Evolutionary conservation across 1,139 yeast genomes (phyloP), one percentile per base, ranked within the genome.

Genomic region (Wickerhamomyces sp.): DNA sequence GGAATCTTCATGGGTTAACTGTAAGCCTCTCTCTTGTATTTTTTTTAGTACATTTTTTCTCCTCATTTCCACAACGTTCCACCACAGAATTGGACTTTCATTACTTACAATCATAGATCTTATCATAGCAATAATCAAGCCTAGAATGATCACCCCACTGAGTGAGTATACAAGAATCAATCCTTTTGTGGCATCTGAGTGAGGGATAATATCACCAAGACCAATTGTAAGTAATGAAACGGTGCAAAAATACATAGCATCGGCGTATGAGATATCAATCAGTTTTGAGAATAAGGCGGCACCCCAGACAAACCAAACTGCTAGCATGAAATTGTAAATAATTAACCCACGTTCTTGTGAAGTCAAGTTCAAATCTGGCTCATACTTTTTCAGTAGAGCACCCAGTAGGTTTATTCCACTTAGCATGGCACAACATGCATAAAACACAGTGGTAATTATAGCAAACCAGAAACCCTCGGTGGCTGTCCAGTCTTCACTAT

Each of bases 391-490:
- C 23, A 68, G 40, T 16, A 64, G 49, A 47, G 73, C 79, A 2
- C 95, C 95, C 8, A 68, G 37, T 45, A 74, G 77, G 58, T 86
- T 86, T 23, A 76, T 41, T 2, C 68, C 42, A 33, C 85, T 62
- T 16, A 79, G 54, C 1, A 66, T 19, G 6, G 78, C 68, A 44
- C 88, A 80, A 4, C 59, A 30, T 39, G 74, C 69, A 55, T 87
- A 86, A 22, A 83, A 57, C 2, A 67, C 62, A 4, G 76, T 68
- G 0, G 94, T 82, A 42, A 80, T 62, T 1, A 73, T 72, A 0
- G 87, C 94, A 55, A 70, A 81, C 86, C 88, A 87, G 51, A 72
- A 87, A 1, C 93, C 95, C 45, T 75, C 80, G 0, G 86, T 68
- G 26, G 51, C 50, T 2, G 36, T 36, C 28, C 44, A 40, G 28